phyloP scores from a whole-genome alignment of 805 yeast genomes.

The Candida hungchunana region DNA sequence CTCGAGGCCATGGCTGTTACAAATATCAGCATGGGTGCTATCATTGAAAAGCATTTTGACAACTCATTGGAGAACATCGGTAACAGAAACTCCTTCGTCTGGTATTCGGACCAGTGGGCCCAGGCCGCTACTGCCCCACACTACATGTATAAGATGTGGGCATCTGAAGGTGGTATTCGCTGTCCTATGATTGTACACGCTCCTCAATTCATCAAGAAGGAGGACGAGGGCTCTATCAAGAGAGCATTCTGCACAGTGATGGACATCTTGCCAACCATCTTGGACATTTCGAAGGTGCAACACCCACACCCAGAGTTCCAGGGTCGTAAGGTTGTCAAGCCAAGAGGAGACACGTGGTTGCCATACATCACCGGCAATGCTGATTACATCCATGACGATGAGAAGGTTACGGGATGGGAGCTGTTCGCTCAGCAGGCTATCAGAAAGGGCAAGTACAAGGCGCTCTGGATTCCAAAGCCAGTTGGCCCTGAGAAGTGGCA shows the following conservation, averaged over 20 bases:
- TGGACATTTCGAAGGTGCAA: constrained; percentile 43
- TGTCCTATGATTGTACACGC: constrained; percentile 49
- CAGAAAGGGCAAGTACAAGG: constrained; percentile 46
- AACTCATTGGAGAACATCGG: constrained; percentile 47
- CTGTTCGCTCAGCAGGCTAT: constrained; percentile 54
- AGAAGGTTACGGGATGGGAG: constrained; percentile 51
- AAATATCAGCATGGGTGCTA: constrained; percentile 25
- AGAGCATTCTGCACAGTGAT: constrained; percentile 49
- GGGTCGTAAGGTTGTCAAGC: constrained; percentile 40
- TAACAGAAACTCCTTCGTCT: constrained; percentile 41
- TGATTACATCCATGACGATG: constrained; percentile 30
- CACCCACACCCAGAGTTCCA: constrained; percentile 40
- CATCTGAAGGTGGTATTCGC: constrained; percentile 57
- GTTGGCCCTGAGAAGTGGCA: constrained; percentile 48
- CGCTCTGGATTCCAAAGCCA: constrained; percentile 45
- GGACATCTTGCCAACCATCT: constrained; percentile 55
- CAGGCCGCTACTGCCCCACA: constrained; percentile 59
- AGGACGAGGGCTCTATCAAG: constrained; percentile 29
- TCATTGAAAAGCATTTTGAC: constrained; percentile 31
- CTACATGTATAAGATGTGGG: constrained; percentile 52
- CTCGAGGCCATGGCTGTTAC: constrained; percentile 49
- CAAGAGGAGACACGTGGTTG: constrained; percentile 45
- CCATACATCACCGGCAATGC: constrained; percentile 30
- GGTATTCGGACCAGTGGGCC: constrained; percentile 57
- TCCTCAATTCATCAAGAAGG: constrained; percentile 31